phyloP scores from a whole-genome alignment of 768 basidiomycete species.

The Russula griseocarnosa region DNA sequence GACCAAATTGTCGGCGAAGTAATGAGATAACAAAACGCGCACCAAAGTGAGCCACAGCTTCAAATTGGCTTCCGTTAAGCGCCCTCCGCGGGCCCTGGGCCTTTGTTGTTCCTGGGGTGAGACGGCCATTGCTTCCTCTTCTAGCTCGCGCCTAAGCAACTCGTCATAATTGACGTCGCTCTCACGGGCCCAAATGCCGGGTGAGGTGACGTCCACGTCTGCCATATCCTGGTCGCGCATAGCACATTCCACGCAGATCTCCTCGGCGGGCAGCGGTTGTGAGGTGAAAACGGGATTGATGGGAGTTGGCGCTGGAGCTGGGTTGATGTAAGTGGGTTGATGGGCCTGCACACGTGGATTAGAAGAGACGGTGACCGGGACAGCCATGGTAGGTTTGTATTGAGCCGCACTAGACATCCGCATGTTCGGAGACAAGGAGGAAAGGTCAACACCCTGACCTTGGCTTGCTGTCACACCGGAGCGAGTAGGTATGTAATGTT shows the following conservation, averaged over 20 bases:
- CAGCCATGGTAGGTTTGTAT: constrained; percentile 29
- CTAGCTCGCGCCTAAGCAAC: constrained; percentile 62
- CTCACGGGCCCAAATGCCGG: constrained; percentile 87
- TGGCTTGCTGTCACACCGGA: background rate
- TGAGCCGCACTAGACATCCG: constrained; percentile 13
- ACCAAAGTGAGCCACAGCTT: constrained; percentile 78
- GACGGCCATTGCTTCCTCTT: constrained; percentile 56
- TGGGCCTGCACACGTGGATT: constrained; percentile 65
- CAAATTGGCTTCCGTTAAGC: constrained; percentile 71
- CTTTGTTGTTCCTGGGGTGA: constrained; percentile 52
- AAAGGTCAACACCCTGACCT: constrained; percentile 1
- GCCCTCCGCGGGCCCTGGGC: constrained; percentile 61
- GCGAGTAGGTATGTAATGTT: constrained; percentile 8
- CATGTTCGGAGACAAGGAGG: constrained; percentile 14
- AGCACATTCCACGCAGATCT: constrained; percentile 93
- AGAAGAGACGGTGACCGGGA: constrained; percentile 59
- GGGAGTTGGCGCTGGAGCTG: constrained; percentile 47
- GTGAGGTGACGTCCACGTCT: constrained; percentile 83
- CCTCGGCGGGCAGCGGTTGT: constrained; percentile 53
- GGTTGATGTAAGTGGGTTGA: constrained; percentile 73
- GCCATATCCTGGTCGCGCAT: constrained; percentile 99
- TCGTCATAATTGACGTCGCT: constrained; percentile 84
- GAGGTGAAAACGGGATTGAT: constrained; percentile 59
- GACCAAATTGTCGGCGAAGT: background rate
- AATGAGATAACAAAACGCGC: constrained; percentile 33